phyloP scores from a whole-genome alignment of 331 rosid species.

The Erythrophleum ivorense region DNA sequence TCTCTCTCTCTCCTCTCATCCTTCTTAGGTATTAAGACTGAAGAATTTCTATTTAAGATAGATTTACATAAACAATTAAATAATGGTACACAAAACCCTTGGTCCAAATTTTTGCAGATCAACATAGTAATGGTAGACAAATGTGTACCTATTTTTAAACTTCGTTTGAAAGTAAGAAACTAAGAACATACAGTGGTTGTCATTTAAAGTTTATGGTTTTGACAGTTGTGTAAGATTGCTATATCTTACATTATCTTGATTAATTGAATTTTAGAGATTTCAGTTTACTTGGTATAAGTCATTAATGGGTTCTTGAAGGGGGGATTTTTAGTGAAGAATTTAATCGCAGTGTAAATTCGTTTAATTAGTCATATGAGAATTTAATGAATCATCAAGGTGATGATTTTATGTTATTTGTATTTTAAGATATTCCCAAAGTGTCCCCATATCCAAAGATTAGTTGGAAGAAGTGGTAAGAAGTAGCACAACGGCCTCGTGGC shows the following conservation, averaged over 20 bases:
- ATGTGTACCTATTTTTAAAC: neutral
- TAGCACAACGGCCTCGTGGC: no score
- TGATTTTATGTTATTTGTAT: no score
- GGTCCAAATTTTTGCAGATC: constrained; percentile 23
- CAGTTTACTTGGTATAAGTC: no score
- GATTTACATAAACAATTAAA: neutral
- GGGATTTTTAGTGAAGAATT: no score
- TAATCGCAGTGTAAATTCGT: no score
- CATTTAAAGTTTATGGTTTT: constrained; percentile 14
- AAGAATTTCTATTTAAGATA: constrained; percentile 11
- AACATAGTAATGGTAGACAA: neutral
- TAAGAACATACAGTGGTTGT: constrained; percentile 17
- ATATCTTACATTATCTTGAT: neutral
- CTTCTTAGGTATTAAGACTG: constrained; percentile 12
- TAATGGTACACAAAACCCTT: constrained; percentile 4
- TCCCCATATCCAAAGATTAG: no score
- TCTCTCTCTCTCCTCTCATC: neutral
- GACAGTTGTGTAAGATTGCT: neutral
- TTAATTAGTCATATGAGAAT: no score
- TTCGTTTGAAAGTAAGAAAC: constrained; percentile 18
- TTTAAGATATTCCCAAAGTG: no score
- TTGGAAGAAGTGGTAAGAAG: no score
- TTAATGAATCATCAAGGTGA: no score
- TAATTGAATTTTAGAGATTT: neutral
- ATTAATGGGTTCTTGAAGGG: no score